phyloP scores from a whole-genome alignment of 345 rosid species.

The Firmiana major region DNA sequence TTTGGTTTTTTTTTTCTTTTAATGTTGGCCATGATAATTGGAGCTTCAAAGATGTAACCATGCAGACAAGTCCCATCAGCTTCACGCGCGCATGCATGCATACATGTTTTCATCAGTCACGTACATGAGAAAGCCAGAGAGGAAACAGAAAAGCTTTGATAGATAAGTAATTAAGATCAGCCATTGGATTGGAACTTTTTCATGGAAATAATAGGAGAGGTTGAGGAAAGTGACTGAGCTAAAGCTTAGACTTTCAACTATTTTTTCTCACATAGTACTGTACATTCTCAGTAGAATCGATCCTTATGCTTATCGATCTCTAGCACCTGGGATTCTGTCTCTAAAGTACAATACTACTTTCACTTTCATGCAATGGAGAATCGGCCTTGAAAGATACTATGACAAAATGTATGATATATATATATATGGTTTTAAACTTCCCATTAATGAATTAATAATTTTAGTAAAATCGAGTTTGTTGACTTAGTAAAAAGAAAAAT shows the following conservation, averaged over 20 bases:
- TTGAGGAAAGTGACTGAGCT: not conserved
- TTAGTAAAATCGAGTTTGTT: too few relatives aligned
- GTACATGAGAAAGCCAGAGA: not conserved
- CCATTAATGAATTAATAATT: not conserved
- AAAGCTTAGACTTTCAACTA: not conserved
- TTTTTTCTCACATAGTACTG: not conserved
- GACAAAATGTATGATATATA: too few relatives aligned
- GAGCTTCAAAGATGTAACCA: not conserved
- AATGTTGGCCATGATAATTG: not conserved
- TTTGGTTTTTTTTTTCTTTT: too few relatives aligned
- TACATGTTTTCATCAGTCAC: not conserved
- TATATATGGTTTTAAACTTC: not conserved
- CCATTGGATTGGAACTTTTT: not conserved
- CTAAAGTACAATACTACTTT: constrained; percentile 1
- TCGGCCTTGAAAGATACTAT: not conserved
- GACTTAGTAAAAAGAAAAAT: not conserved
- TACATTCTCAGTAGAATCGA: too few relatives aligned
- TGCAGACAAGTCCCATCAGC: not conserved
- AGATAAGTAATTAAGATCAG: not conserved
- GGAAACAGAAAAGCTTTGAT: not conserved
- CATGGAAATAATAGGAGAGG: not conserved
- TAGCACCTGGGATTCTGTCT: constrained; percentile 1
- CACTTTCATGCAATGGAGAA: constrained; percentile 1
- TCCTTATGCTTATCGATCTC: not conserved
- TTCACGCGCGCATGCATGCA: not conserved